Evolutionary conservation across 2,329 filamentous ascomycete species (phyloP), one percentile per base, ranked within the genome.

Genomic region (Alternaria sp.): DNA sequence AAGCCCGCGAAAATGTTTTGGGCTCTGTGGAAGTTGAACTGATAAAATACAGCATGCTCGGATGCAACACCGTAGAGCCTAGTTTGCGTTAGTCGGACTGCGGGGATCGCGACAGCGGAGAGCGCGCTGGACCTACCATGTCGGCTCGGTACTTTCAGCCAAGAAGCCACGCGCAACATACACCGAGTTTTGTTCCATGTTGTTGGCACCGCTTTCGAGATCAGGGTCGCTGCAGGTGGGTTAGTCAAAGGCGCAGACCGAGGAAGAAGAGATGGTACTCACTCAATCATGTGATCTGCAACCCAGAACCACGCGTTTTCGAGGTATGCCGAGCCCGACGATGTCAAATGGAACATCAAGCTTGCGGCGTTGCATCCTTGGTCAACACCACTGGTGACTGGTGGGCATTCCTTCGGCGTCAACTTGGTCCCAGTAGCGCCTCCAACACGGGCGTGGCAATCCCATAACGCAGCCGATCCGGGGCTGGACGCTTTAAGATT

Each of bases 1-100:
- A 91, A 81, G 6, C 87, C 89, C 84, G 95, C 89, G 82, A 90
- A 96, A 65, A 96, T 85, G 76, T 93, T 91, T 73, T 88, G 84
- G 6, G 93, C 91, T 64, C 89, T 89, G 76, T 85, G 82, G 72
- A 97, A 82, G 80, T 96, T 91, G 83, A 96, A 97, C 84, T 97
- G 95, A 81, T 88, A 89, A 8, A 88, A 76, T 67, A 83, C 81
- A 71, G 80, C 81, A 75, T 89, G 87, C 76, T 89, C 87, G 6
- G 85, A 85, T 1, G 83, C 80, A 1, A 91, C 94, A 25, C 45
- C 45, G 45, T 49, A 49, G 4, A 49, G 45, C 45, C 11, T 49
- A 21, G 21, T 21, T 4, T 26, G 6, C 1, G 3, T 36, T n/a
- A 36, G 32, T 2, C 15, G 2, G 32, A 36, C 32, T 36, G 32